phyloP scores from a whole-genome alignment of 768 basidiomycete genomes.

The Fomitopsis pulvina region DNA sequence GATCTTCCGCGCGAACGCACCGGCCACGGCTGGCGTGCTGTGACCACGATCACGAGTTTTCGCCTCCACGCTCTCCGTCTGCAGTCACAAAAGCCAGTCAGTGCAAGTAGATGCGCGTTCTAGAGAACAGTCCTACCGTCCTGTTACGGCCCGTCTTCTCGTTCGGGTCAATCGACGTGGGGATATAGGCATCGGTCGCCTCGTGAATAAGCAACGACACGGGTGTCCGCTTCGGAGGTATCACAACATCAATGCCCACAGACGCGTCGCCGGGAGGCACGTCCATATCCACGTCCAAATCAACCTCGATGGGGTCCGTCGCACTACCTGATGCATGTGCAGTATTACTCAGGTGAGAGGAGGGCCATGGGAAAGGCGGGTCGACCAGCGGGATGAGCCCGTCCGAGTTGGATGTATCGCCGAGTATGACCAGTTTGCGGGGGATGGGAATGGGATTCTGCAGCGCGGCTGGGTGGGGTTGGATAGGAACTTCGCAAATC shows the following conservation, averaged over 20 bases:
- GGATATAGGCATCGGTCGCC: slow-evolving; percentile 71
- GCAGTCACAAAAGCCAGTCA: not conserved
- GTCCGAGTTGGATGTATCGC: slow-evolving; percentile 68
- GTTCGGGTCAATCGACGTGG: slow-evolving; percentile 43
- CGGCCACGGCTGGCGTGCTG: slow-evolving; percentile 75
- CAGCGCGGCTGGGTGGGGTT: slow-evolving; percentile 6
- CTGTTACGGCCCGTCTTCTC: slow-evolving; percentile 33
- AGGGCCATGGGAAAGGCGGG: not conserved
- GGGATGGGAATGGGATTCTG: slow-evolving; percentile 16
- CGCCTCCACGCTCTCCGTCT: slow-evolving; percentile 22
- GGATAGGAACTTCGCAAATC: slow-evolving; percentile 46
- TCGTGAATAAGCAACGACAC: slow-evolving; percentile 77
- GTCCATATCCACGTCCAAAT: not conserved
- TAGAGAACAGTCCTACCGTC: slow-evolving; percentile 18
- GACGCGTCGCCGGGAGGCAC: not conserved
- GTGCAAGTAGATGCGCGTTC: not conserved
- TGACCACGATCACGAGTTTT: slow-evolving; percentile 66
- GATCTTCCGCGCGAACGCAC: slow-evolving; percentile 58
- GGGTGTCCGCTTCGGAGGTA: slow-evolving; percentile 2
- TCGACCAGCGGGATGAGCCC: slow-evolving; percentile 44
- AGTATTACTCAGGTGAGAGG: not conserved
- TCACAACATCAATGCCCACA: slow-evolving; percentile 18
- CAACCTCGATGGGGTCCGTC: not conserved
- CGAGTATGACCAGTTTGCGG: slow-evolving; percentile 69
- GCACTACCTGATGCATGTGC: not conserved